Percentiles rank a stretch among this genome's conserved stretches.
Conservation (phyloP, 257 asterid genomes). For the Ajuga chamaepitys region DNA sequence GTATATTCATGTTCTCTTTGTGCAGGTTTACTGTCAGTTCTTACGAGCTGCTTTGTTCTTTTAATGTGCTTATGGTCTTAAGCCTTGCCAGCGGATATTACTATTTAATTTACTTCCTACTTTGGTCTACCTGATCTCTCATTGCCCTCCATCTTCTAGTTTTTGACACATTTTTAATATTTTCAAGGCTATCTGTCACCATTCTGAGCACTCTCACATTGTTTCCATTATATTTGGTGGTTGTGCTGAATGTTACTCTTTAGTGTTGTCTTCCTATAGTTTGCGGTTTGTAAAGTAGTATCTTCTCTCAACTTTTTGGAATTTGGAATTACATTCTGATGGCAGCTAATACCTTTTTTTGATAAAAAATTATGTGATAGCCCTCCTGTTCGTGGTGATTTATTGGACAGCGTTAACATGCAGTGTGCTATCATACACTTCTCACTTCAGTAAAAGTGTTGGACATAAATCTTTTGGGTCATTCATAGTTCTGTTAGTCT, state of each 20-base stretch:
- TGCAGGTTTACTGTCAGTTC: background rate
- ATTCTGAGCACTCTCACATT: background rate
- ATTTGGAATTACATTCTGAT: background rate
- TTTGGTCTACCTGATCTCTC: background rate
- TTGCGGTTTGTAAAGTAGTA: background rate
- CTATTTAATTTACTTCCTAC: background rate
- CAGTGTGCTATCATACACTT: background rate
- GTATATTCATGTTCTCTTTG: background rate
- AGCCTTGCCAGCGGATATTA: background rate
- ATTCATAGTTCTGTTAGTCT: background rate
- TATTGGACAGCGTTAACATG: background rate
- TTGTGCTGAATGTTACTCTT: background rate
- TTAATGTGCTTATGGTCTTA: background rate
- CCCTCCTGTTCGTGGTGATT: slow-evolving; percentile 1
- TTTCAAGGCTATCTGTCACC: background rate
- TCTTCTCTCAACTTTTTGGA: background rate
- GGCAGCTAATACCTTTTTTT: background rate
- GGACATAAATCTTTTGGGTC: background rate
- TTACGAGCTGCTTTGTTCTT: background rate
- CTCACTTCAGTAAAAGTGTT: background rate
- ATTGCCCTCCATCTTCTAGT: background rate
- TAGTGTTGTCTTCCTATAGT: background rate
- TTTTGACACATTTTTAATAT: background rate
- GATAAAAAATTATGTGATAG: background rate
- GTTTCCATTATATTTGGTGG: background rate